Evolutionary conservation across 2,329 filamentous ascomycete species (phyloP), one percentile per base, ranked within the genome.

Genomic region (Penicillium sp.): DNA sequence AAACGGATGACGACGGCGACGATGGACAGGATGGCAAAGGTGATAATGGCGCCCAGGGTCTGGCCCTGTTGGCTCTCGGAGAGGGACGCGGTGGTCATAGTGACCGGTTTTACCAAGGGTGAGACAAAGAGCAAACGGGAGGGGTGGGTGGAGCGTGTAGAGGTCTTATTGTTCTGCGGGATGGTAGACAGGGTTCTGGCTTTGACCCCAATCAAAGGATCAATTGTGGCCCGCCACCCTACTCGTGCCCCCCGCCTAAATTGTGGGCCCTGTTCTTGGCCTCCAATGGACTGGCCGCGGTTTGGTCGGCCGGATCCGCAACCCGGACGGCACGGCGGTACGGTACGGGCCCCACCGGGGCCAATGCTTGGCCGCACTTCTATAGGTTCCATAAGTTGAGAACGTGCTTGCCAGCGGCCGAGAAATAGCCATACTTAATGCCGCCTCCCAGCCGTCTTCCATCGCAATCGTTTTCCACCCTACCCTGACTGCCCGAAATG

Each of bases 401-500:
- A 33, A 8, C 15, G 6, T 15, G 15, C 31, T n/a, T 35, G 15
- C 15, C 31, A 7, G 31, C 31, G 15, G 12, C 31, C 27, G 11
- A 29, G 27, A 4, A 29, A 12, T 33, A 15, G 15, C 31, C 14
- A 5, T 35, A 35, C 31, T 35, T 35, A n/a, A 35, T 35, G 15
- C 15, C 31, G 14, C 31, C 31, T 35, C 15, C 31, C 14, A n/a
- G 31, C 31, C 31, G 27, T 29, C 27, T 35, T 35, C 15, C 15
- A 35, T 27, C 22, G 25, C 6, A 4, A 44, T 44, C 1, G 1
- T n/a, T 27, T 41, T 51, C n/a, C 25, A 58, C 41, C 22, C 2
- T 35, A 35, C 31, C 5, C 31, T 35, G 4, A 27, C 22, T 66
- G 62, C 25, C 25, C 43, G 5, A 29, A 31, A 45, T 45, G 43